Evolutionary conservation across 768 basidiomycete species (phyloP).

Genomic region (Tricholoma sp.): DNA sequence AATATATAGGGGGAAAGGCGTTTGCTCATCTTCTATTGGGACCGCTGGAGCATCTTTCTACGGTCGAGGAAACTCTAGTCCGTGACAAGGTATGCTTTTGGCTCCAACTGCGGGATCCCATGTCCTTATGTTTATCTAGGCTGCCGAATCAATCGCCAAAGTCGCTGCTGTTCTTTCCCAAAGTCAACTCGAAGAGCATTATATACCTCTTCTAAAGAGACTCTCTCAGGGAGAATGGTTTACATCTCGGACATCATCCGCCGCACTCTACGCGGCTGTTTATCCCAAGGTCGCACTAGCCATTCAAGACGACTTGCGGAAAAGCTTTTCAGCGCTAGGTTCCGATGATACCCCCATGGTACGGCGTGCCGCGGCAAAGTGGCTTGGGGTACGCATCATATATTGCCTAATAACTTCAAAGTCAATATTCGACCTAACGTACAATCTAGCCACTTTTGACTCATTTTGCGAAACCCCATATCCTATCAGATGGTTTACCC

Average conservation of each 20-base stretch:
- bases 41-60: conserved; percentile 91
- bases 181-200: conserved; percentile 79
- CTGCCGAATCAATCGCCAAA: conserved; percentile 93
- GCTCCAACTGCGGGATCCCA: conserved; percentile 5
- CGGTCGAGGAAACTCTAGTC: conserved; percentile 96
- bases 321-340: conserved; percentile 75
- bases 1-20: conserved; percentile 89
- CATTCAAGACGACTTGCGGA: conserved; percentile 84
- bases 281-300: conserved; percentile 72
- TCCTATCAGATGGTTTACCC: conserved; percentile 82
- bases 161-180: conserved; percentile 74
- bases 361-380: conserved; percentile 90
- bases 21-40: conserved; percentile 85
- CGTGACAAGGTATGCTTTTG: conserved; percentile 77
- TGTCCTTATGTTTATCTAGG: conserved; percentile 42
- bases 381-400: conserved; percentile 74
- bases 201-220: conserved; percentile 86
- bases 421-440: conserved; percentile 1
- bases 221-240: conserved; percentile 97
- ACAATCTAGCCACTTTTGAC: conserved; percentile 64
- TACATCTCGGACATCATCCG: conserved; percentile 94
- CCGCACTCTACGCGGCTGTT: conserved; percentile 87
- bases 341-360: conserved; percentile 99
- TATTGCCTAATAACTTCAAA: not conserved
- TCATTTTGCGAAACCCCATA: conserved; percentile 72